phyloP scores from a whole-genome alignment of 129 eudicot species.

The Saposhnikovia divaricata region DNA sequence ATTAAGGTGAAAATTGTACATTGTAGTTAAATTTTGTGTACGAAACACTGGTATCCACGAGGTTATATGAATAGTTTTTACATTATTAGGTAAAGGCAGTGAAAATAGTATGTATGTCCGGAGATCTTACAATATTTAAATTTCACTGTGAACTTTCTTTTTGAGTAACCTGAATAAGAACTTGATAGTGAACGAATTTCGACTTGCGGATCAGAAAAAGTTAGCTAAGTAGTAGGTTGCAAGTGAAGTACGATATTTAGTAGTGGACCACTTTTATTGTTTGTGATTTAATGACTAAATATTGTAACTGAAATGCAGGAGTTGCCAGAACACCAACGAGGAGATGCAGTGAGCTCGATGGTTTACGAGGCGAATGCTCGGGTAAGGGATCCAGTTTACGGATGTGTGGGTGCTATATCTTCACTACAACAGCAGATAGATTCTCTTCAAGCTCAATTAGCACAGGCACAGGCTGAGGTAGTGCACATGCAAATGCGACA shows the following conservation, averaged over 20 bases:
- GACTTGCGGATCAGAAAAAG: neutral
- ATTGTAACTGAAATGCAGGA: constrained; percentile 33
- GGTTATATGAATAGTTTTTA: neutral
- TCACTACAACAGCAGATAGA: constrained; percentile 75
- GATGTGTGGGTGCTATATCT: constrained; percentile 85
- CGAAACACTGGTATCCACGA: too few relatives aligned
- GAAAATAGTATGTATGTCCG: too few relatives aligned
- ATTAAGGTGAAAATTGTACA: neutral
- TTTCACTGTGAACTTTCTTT: neutral
- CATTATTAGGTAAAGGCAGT: neutral
- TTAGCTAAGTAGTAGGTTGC: neutral
- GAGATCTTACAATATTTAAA: too few relatives aligned
- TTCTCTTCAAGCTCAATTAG: constrained; percentile 58
- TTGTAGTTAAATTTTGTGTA: neutral
- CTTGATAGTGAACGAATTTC: neutral
- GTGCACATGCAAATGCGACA: constrained; percentile 80
- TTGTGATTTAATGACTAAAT: neutral
- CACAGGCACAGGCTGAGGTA: constrained; percentile 71
- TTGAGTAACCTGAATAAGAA: too few relatives aligned
- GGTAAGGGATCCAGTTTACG: constrained; percentile 75
- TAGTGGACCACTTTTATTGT: neutral
- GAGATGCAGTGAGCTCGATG: constrained; percentile 86
- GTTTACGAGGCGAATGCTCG: constrained; percentile 84
- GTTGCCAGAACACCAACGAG: constrained; percentile 72
- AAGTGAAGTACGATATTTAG: neutral